Base-by-base conservation (phyloP, 352 stramenopile genomes). In the Pythium vanterpoolii region DNA sequence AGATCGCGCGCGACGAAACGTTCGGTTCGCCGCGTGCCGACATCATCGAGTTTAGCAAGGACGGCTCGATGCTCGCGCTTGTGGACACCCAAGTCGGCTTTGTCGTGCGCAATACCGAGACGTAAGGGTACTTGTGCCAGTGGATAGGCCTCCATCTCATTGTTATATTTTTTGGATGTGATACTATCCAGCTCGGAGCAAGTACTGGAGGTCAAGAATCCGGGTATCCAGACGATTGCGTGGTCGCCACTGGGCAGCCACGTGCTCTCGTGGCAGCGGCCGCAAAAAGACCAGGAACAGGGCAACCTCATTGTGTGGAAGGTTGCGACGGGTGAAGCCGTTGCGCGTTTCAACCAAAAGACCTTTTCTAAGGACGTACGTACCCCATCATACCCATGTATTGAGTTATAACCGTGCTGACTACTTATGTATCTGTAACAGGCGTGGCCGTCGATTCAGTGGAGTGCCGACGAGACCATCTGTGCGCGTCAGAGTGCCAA, bases 361-460 rank as follows among this genome's bases (percentile, higher is more conserved):
- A 79, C 67, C 23, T 92, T 92, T 69, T 83, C 83, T 0, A 73
- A 80, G 48, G 86, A 93, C 39, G 85, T 94, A 72, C 46, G 77
- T 77, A 21, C 27, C 10, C 5, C 1, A 21, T 7, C 10, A 21
- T 56, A 13, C 16, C 11, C 13, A 19, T 4, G 21, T 3, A 24
- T 23, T 2, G 53, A 8, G 27, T 24, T 53, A 56, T 36, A 2
- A 8, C 26, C 52, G 5, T 38, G 40, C 4, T 13, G 5, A 26
- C 45, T 36, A 5, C n/a, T n/a, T 27, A 14, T 26, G 7, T 51
- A 62, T 19, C 13, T 26, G 36, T 31, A 16, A 33, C n/a, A 95
- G 85, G 82, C 86, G 63, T 97, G 90, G 90, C 90, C 90, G 18
- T 90, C 83, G 50, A 68, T 97, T 19, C 83, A 97, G 62, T 97